Evolutionary conservation across 73 alveolate genomes (phyloP).

Genomic region (Breviolum minutum): DNA sequence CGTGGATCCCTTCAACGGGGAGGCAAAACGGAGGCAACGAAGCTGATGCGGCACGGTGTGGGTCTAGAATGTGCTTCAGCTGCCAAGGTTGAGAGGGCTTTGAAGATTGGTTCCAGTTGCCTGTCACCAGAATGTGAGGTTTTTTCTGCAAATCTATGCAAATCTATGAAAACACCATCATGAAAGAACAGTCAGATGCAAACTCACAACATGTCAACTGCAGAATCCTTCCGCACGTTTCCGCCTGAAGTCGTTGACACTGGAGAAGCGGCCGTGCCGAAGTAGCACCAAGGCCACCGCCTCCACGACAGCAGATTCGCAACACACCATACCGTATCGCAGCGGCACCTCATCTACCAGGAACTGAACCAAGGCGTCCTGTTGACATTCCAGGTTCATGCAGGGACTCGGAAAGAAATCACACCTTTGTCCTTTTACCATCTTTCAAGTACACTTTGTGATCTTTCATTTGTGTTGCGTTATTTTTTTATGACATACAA

Average conservation of each 20-base stretch:
- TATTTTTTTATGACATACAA: too few species aligned
- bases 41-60: constrained; percentile 39
- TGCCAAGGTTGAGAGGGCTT: constrained; percentile 18
- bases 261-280: constrained; percentile 4
- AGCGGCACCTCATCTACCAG: constrained; percentile 23
- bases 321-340: background rate
- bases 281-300: constrained; percentile 28
- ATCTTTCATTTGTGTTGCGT: background rate
- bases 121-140: background rate
- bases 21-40: background rate
- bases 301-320: background rate
- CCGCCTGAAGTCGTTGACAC: constrained; percentile 35
- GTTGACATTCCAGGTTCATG: background rate
- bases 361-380: constrained; percentile 49
- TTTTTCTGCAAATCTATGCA: background rate
- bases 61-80: constrained; percentile 38
- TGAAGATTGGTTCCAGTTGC: constrained; percentile 78
- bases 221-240: background rate
- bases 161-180: background rate
- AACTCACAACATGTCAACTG: background rate
- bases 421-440: too few species aligned
- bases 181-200: background rate
- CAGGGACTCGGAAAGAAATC: background rate
- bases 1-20: background rate
- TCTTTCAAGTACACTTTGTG: background rate